phyloP scores from a whole-genome alignment of 345 rosid genomes.

The Lenwebbia sp. region DNA sequence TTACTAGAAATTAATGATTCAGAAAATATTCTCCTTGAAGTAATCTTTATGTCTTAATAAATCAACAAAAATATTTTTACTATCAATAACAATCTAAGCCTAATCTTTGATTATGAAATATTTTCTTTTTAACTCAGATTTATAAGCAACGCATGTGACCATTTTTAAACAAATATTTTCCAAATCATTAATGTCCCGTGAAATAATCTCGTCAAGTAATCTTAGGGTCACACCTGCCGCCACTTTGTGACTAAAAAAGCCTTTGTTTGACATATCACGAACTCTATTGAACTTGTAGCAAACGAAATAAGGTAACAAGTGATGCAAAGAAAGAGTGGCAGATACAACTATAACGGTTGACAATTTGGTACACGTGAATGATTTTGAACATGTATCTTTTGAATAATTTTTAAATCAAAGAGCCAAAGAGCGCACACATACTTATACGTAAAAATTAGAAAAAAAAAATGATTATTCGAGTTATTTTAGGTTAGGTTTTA shows the following conservation, averaged over 20 bases:
- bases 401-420: not conserved
- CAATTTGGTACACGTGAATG: not conserved
- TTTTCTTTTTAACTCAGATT: not conserved
- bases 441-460: not conserved
- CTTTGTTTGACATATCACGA: not conserved
- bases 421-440: not conserved
- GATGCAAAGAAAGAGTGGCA: not conserved
- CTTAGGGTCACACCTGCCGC: not conserved
- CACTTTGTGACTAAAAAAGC: not conserved
- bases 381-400: not conserved
- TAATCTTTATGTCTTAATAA: fast-evolving
- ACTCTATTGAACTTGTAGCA: not conserved
- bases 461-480: not conserved
- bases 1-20: fast-evolving
- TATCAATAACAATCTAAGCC: not conserved
- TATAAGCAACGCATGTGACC: not conserved
- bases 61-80: not conserved
- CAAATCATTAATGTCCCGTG: not conserved
- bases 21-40: not conserved
- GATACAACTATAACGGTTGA: not conserved
- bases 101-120: not conserved
- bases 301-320: not conserved
- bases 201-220: not conserved
- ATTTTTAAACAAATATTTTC: not conserved
- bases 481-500: not conserved